Conservation (phyloP, 345 rosid genomes). For the Salix arbutifolia region DNA sequence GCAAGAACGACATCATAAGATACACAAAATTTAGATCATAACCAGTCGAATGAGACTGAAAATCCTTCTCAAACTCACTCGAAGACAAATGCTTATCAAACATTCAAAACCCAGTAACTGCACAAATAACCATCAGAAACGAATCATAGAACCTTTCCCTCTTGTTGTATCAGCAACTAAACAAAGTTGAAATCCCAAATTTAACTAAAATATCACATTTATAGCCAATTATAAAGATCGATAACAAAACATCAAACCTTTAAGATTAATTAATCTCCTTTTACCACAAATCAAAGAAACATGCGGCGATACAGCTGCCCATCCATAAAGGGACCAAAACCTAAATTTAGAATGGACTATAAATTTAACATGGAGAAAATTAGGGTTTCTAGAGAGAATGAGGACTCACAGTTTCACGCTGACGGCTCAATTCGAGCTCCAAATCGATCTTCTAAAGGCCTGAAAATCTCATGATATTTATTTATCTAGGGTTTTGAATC, state of each 20-base stretch:
- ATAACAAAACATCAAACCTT: not conserved
- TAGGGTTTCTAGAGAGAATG: conserved; percentile 39
- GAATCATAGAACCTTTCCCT: not conserved
- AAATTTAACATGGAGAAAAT: not conserved
- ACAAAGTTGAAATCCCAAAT: not conserved
- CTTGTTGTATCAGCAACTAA: not conserved
- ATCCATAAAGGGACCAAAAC: not conserved
- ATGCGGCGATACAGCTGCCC: conserved; percentile 19
- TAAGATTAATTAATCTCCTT: not conserved
- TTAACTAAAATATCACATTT: not conserved
- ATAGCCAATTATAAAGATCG: conserved; percentile 25
- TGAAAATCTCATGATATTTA: not conserved
- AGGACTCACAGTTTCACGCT: conserved; percentile 33
- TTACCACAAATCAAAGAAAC: not conserved
- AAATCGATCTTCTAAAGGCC: conserved; percentile 13
- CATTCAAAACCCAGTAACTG: not conserved
- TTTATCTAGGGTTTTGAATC: conserved; percentile 5
- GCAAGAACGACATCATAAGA: not conserved
- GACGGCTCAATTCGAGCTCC: conserved; percentile 29
- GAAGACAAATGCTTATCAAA: not conserved
- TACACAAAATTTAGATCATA: not conserved
- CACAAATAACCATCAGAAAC: not conserved
- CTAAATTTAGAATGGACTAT: not conserved
- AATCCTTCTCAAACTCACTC: not conserved
- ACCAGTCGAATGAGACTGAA: not conserved